phyloP scores from a whole-genome alignment of 2,329 filamentous ascomycete species.

The Pseudogymnoascus sp. region DNA sequence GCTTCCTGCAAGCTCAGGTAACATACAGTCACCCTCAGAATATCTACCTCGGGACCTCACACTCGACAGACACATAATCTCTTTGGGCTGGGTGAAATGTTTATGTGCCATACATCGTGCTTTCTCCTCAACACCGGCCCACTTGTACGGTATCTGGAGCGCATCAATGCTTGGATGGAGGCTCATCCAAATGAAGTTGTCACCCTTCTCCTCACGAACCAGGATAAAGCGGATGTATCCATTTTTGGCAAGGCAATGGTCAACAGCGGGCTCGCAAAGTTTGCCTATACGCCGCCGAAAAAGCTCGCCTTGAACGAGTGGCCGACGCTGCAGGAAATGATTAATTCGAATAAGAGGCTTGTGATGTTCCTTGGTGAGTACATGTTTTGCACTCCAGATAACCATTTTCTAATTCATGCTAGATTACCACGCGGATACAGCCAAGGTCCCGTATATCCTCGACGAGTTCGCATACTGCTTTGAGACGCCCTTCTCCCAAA shows the following conservation, averaged over 20 bases:
- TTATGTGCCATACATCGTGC: slow-evolving; percentile 52
- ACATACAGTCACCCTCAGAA: slow-evolving; percentile 38
- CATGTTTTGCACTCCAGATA: background rate
- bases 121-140: slow-evolving; percentile 50
- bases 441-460: slow-evolving; percentile 53
- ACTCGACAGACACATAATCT: background rate
- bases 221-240: slow-evolving; percentile 46
- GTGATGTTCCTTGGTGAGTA: slow-evolving; percentile 61
- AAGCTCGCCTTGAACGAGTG: slow-evolving; percentile 43
- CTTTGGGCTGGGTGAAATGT: slow-evolving; percentile 33
- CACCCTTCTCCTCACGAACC: slow-evolving; percentile 56
- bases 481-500: slow-evolving; percentile 65
- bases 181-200: slow-evolving; percentile 53
- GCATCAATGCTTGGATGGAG: slow-evolving; percentile 55
- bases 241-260: slow-evolving; percentile 40
- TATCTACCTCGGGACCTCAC: slow-evolving; percentile 38
- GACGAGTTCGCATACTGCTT: slow-evolving; percentile 60
- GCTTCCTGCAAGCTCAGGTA: slow-evolving; percentile 58
- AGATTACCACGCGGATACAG: slow-evolving; percentile 52
- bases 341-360: slow-evolving; percentile 54
- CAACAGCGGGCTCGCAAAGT: slow-evolving; percentile 18
- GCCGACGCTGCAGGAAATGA: slow-evolving; percentile 65
- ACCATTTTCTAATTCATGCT: slow-evolving; percentile 22
- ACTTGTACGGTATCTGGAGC: slow-evolving; percentile 46
- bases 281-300: slow-evolving; percentile 24